Evolutionary conservation across 2,329 filamentous ascomycete species (phyloP).

Genomic region (Ceratocystis harringtonii): DNA sequence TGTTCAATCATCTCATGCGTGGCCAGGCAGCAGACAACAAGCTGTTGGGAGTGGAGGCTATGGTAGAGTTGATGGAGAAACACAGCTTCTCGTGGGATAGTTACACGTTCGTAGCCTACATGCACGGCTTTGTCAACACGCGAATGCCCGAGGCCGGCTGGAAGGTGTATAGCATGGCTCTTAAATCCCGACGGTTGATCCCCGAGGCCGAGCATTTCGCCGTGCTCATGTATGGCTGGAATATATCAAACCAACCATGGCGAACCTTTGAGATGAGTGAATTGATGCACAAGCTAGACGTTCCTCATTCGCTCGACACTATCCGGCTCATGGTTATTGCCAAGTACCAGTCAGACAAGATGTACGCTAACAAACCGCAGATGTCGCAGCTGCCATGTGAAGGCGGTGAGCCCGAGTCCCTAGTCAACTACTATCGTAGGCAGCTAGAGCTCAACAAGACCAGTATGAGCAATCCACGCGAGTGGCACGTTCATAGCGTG

Average conservation of each 20-base stretch:
- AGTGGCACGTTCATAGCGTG: slow-evolving; percentile 18
- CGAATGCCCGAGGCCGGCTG: slow-evolving; percentile 37
- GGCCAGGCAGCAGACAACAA: slow-evolving; percentile 50
- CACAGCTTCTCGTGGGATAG: slow-evolving; percentile 33
- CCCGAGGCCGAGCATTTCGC: slow-evolving; percentile 36
- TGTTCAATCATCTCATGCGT: slow-evolving; percentile 67
- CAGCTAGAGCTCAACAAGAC: slow-evolving; percentile 17
- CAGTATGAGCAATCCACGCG: slow-evolving; percentile 20
- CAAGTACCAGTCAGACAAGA: slow-evolving; percentile 22
- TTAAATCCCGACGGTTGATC: slow-evolving; percentile 31
- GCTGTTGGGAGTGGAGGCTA: slow-evolving; percentile 33
- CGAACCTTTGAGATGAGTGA: slow-evolving; percentile 30
- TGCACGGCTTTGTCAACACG: slow-evolving; percentile 35
- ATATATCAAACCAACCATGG: slow-evolving; percentile 25
- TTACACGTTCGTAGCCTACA: slow-evolving; percentile 35
- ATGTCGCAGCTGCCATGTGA: slow-evolving; percentile 20
- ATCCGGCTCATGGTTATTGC: slow-evolving; percentile 14
- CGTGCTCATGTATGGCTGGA: slow-evolving; percentile 34
- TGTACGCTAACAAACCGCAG: slow-evolving; percentile 29
- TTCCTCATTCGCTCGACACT: slow-evolving; percentile 30
- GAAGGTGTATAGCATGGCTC: slow-evolving; percentile 31
- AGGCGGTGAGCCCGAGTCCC: slow-evolving; percentile 22
- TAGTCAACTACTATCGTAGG: slow-evolving; percentile 23
- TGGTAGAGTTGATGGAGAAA: slow-evolving; percentile 36
- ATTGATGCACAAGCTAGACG: slow-evolving; percentile 30